Evolutionary conservation across 352 stramenopile genomes (phyloP).

Genomic region (Globisporangium cylindrosporum): DNA sequence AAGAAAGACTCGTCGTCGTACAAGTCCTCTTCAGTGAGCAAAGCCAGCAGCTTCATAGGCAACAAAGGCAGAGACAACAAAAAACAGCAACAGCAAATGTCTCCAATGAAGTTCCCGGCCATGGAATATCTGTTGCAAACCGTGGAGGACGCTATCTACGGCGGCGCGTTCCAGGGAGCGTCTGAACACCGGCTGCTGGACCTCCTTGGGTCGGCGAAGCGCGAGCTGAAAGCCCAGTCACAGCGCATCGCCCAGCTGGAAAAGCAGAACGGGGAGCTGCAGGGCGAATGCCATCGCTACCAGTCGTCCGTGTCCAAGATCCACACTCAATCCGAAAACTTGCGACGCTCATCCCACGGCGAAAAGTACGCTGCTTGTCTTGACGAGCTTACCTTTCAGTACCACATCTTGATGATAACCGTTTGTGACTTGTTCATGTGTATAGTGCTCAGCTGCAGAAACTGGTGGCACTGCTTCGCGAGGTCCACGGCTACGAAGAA

Average conservation of each 20-base stretch:
- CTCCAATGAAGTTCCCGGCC: conserved; percentile 1
- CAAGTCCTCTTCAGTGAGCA: neutral
- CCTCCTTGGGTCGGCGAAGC: conserved; percentile 12
- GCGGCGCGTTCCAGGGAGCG: conserved; percentile 4
- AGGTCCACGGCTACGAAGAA: conserved; percentile 24
- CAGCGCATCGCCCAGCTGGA: conserved; percentile 14
- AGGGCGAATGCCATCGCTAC: conserved; percentile 10
- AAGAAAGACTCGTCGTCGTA: neutral
- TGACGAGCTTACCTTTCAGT: neutral
- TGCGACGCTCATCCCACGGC: conserved; percentile 10
- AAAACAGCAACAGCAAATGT: neutral
- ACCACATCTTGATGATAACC: neutral
- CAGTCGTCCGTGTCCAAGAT: conserved; percentile 13
- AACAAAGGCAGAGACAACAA: neutral
- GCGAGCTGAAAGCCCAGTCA: conserved; percentile 4
- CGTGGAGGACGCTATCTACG: conserved; percentile 13
- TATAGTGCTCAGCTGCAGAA: conserved; percentile 38
- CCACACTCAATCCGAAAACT: conserved; percentile 16
- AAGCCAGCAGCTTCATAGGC: neutral
- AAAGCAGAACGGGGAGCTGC: conserved; percentile 2
- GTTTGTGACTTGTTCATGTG: conserved; percentile 9
- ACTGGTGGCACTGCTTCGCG: conserved; percentile 33
- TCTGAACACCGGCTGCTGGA: conserved; percentile 12
- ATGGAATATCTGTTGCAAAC: conserved; percentile 10
- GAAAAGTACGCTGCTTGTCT: conserved; percentile 15